Percentiles rank a stretch among this genome's conserved stretches.
Evolutionary conservation across 2,329 filamentous ascomycete genomes (phyloP).

Genomic region (Penicillium sp.): DNA sequence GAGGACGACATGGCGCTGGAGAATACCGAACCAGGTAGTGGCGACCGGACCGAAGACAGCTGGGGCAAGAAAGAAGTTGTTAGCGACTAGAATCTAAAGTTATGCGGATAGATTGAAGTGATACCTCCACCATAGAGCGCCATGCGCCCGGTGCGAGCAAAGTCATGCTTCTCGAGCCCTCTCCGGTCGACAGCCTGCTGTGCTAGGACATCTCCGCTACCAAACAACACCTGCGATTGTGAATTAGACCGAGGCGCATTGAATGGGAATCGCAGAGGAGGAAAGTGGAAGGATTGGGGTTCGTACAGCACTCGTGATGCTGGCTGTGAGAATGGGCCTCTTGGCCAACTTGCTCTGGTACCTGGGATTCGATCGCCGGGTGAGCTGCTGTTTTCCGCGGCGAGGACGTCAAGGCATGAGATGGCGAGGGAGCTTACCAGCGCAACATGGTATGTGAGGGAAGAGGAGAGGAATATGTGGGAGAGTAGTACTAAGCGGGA

Average conservation of each 20-base stretch:
- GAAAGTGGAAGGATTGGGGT: neutral
- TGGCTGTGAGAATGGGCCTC: constrained; percentile 85
- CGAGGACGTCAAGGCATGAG: neutral
- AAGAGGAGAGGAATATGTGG: neutral
- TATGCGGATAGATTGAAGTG: constrained; percentile 6
- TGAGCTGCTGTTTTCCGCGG: constrained; percentile 21
- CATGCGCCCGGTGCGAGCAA: constrained; percentile 52
- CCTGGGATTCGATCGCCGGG: constrained; percentile 51
- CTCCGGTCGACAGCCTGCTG: constrained; percentile 87
- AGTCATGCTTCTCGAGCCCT: constrained; percentile 75
- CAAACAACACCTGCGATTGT: constrained; percentile 71
- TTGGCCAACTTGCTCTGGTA: constrained; percentile 82
- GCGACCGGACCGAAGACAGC: constrained; percentile 85
- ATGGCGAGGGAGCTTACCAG: constrained; percentile 30
- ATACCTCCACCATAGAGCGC: constrained; percentile 53
- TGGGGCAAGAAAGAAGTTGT: constrained; percentile 2
- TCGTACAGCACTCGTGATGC: constrained; percentile 75
- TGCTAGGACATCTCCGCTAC: constrained; percentile 84
- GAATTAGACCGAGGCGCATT: constrained; percentile 3
- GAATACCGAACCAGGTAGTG: constrained; percentile 81
- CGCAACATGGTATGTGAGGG: constrained; percentile 36
- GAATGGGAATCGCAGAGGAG: neutral
- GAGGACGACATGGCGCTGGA: constrained; percentile 69
- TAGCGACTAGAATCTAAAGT: neutral
- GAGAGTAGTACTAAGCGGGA: neutral